Conservation (phyloP, 1,284 basidiomycete genomes). For the Flammula alnicola region DNA sequence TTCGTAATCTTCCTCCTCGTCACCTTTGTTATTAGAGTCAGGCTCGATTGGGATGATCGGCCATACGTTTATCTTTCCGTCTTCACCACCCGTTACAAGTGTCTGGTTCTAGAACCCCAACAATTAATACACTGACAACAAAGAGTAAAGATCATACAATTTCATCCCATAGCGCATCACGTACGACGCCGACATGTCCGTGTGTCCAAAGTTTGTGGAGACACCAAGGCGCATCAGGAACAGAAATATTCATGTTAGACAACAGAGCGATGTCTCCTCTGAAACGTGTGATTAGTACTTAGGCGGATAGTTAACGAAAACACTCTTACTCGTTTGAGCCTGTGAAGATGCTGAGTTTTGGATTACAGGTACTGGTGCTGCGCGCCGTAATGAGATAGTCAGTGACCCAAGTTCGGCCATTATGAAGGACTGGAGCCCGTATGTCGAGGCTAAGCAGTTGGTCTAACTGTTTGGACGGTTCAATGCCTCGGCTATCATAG, state of each 20-base stretch:
- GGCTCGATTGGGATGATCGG: constrained; percentile 33
- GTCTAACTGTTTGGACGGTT: constrained; percentile 55
- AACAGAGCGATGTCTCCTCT: constrained; percentile 66
- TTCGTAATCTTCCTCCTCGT: no score
- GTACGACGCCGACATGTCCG: constrained; percentile 60
- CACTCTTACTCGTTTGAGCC: constrained; percentile 63
- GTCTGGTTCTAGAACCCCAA: constrained; percentile 40
- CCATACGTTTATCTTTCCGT: constrained; percentile 61
- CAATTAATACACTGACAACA: constrained; percentile 6
- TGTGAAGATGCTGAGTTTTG: constrained; percentile 49
- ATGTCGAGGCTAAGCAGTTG: constrained; percentile 53
- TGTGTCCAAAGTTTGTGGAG: constrained; percentile 55
- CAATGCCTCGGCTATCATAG: not conserved
- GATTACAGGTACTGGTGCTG: constrained; percentile 30
- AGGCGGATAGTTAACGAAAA: not conserved
- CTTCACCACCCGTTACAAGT: constrained; percentile 68
- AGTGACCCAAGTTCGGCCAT: constrained; percentile 57
- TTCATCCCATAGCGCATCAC: constrained; percentile 62
- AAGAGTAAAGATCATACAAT: constrained; percentile 37
- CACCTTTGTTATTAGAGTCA: no score
- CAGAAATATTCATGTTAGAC: constrained; percentile 44
- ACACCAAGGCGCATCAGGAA: constrained; percentile 46
- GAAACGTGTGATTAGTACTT: not conserved
- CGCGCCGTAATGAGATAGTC: constrained; percentile 63
- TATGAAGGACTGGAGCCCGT: constrained; percentile 54